Percentiles rank a stretch among this genome's conserved stretches.
Conservation (phyloP, 2,329 filamentous ascomycete genomes). For the Amesomyces nigricolor region DNA sequence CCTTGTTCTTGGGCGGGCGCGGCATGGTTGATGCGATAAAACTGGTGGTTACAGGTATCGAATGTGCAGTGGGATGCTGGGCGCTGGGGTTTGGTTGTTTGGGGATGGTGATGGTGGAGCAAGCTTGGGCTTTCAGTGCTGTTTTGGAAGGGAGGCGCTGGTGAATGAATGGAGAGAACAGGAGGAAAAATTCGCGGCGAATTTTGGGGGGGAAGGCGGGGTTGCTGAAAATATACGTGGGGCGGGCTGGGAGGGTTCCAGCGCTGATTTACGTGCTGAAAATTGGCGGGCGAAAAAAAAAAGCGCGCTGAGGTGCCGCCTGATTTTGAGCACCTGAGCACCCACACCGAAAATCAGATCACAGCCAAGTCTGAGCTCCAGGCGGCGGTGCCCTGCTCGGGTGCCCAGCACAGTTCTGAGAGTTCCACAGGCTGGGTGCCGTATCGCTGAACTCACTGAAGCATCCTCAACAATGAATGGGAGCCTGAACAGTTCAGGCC, state of each 20-base stretch:
- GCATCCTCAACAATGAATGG: too few species aligned
- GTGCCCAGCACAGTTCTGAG: too few species aligned
- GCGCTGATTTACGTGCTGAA: constrained; percentile 27
- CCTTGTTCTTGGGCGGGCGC: constrained; percentile 41
- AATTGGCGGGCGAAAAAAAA: constrained; percentile 24
- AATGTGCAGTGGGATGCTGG: constrained; percentile 13
- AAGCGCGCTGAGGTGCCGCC: constrained; percentile 2
- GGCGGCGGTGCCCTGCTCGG: too few species aligned
- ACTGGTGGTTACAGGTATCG: constrained; percentile 12
- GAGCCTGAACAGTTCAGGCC: too few species aligned
- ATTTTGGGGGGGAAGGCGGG: constrained; percentile 27
- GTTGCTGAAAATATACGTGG: constrained; percentile 28
- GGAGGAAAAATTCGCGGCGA: constrained; percentile 26
- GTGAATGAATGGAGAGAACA: constrained; percentile 25
- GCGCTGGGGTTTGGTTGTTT: constrained; percentile 19
- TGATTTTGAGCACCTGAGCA: constrained; percentile 2
- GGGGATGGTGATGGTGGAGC: constrained; percentile 28
- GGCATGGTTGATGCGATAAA: constrained; percentile 35
- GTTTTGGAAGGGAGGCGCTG: constrained; percentile 11
- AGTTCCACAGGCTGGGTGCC: too few species aligned
- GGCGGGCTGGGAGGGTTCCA: constrained; percentile 19
- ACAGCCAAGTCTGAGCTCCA: not conserved
- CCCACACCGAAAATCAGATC: constrained; percentile 1
- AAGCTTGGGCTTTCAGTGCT: constrained; percentile 14
- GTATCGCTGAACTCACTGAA: too few species aligned